These are phyloP conservation scores for Vaccinium vitisidaea DNA, from an alignment of 148 eudicot genomes.

Conservation along the genomic window DNA sequence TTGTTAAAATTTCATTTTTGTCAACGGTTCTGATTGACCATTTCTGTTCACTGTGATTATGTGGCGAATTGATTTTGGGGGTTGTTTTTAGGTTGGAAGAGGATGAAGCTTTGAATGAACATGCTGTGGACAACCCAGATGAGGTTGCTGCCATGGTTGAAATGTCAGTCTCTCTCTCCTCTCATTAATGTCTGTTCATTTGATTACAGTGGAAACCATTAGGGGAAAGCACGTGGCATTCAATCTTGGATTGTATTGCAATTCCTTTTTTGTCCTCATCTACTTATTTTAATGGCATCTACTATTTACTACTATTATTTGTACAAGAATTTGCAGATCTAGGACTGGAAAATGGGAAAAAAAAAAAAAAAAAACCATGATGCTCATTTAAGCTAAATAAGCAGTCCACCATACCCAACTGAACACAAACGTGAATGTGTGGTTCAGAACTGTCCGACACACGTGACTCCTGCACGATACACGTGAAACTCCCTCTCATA, in stretches of 20 bases:
- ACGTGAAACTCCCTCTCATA: neutral
- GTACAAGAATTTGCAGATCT: neutral
- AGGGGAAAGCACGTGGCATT: neutral
- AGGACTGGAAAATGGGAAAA: neutral
- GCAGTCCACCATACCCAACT: neutral
- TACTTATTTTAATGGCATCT: neutral
- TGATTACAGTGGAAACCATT: neutral
- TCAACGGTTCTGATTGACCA: too few relatives aligned
- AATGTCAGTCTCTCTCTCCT: slow-evolving; percentile 48
- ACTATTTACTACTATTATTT: too few relatives aligned
- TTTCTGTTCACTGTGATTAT: too few relatives aligned
- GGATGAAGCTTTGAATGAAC: slow-evolving; percentile 51
- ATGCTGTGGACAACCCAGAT: slow-evolving; percentile 72
- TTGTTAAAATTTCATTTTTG: too few relatives aligned
- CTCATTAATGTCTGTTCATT: neutral
- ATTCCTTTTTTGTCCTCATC: neutral
- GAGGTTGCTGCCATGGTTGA: slow-evolving; percentile 68
- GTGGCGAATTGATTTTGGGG: too few relatives aligned
- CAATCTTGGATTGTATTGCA: neutral
- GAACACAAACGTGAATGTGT: neutral
- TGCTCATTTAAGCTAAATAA: neutral
- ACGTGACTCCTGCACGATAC: neutral
- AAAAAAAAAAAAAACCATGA: neutral
- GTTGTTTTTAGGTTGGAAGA: slow-evolving; percentile 45
- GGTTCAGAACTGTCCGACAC: neutral